phyloP scores from a whole-genome alignment of 2,329 filamentous ascomycete species.

The Neophaeococcomyces aloes region DNA sequence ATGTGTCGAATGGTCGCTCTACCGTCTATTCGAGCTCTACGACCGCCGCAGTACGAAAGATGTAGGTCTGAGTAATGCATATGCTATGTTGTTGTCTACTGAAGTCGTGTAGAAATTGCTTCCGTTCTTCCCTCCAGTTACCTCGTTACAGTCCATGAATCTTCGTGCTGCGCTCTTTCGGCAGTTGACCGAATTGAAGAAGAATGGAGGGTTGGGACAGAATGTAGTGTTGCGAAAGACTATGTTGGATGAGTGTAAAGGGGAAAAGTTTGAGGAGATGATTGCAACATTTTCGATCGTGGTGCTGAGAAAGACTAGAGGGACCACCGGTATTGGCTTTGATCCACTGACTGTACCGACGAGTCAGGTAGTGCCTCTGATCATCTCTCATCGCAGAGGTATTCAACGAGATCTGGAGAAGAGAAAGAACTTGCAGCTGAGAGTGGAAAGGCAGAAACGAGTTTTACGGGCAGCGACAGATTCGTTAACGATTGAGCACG shows the following conservation, averaged over 20 bases:
- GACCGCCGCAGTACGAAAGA: slow-evolving; percentile 64
- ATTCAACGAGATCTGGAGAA: slow-evolving; percentile 1
- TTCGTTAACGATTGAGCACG: slow-evolving; percentile 23
- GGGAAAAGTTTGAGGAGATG: slow-evolving; percentile 79
- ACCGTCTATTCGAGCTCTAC: slow-evolving; percentile 74
- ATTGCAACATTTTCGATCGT: slow-evolving; percentile 73
- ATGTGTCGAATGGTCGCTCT: slow-evolving; percentile 83
- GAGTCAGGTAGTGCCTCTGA: background rate
- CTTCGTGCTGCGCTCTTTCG: slow-evolving; percentile 74
- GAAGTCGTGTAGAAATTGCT: slow-evolving; percentile 57
- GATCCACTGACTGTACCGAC: background rate
- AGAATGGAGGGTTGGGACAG: slow-evolving; percentile 68
- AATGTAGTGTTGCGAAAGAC: slow-evolving; percentile 79
- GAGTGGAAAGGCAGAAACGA: slow-evolving; percentile 37
- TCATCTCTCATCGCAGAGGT: background rate
- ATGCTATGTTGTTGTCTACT: slow-evolving; percentile 10
- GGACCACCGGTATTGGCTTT: background rate
- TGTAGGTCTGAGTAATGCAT: slow-evolving; percentile 37
- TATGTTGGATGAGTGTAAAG: slow-evolving; percentile 93
- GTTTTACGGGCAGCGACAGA: slow-evolving; percentile 40
- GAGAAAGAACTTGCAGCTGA: slow-evolving; percentile 28
- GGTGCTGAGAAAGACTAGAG: slow-evolving; percentile 58
- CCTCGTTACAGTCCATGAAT: slow-evolving; percentile 83
- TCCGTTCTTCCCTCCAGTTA: slow-evolving; percentile 80
- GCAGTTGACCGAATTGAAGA: slow-evolving; percentile 74